These are phyloP conservation scores for Vitis hybrid DNA, from an alignment of 177 flowering plant species.

Conservation along the genomic window DNA sequence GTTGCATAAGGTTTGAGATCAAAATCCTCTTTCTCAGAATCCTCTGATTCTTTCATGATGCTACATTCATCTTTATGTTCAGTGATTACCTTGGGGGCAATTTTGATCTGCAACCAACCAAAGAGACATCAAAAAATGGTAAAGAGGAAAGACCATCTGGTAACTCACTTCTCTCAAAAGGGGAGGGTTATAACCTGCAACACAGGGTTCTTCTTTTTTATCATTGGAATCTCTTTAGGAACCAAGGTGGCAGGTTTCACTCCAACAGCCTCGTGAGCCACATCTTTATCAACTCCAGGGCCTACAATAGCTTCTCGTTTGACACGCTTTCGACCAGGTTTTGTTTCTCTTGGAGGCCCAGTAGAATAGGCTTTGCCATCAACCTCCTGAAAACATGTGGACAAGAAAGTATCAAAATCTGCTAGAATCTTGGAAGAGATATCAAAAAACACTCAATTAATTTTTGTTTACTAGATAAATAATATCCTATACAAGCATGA, in stretches of 20 bases:
- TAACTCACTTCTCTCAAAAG: background rate
- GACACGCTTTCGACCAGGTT: slow-evolving; percentile 50
- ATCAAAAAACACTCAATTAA: background rate
- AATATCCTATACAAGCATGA: background rate
- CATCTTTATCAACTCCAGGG: slow-evolving; percentile 86
- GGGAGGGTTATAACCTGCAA: slow-evolving; percentile 56
- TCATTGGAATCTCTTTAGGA: slow-evolving; percentile 86
- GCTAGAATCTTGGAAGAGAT: background rate
- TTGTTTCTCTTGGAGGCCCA: slow-evolving; percentile 16
- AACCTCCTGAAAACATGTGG: slow-evolving; percentile 29
- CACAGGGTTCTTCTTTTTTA: slow-evolving; percentile 84
- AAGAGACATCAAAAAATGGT: slow-evolving; percentile 1
- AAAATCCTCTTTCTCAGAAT: slow-evolving; percentile 28
- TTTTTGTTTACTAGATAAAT: background rate
- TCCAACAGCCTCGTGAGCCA: slow-evolving; percentile 94
- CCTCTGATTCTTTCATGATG: slow-evolving; percentile 28
- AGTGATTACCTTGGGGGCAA: slow-evolving; percentile 52
- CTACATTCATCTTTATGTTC: slow-evolving; percentile 40
- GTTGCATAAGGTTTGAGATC: slow-evolving; percentile 51
- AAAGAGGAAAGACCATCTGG: background rate
- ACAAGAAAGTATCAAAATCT: background rate
- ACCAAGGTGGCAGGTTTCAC: slow-evolving; percentile 67
- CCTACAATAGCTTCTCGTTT: slow-evolving; percentile 75
- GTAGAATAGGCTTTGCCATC: slow-evolving; percentile 24
- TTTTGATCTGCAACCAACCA: slow-evolving; percentile 62